A percentile compares a stretch with the other conserved stretches of the same genome.
Conservation (phyloP, 2,329 filamentous ascomycete species). For the Aureobasidium lini region DNA sequence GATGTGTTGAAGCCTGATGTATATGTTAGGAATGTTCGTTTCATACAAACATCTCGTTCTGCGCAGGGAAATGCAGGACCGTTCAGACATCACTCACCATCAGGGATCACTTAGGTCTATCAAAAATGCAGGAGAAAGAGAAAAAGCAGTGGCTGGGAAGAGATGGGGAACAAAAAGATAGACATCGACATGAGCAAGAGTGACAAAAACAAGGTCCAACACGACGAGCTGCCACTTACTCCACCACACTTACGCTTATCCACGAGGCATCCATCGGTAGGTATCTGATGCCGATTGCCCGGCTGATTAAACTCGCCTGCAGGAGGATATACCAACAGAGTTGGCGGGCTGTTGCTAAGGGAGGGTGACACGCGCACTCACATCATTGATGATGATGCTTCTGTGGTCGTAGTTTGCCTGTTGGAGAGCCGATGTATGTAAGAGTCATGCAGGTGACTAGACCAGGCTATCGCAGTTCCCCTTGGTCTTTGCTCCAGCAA, state of each 20-base stretch:
- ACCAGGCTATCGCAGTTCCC: neutral
- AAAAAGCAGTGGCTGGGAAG: conserved; percentile 5
- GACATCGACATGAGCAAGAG: neutral
- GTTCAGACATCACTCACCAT: conserved; percentile 6
- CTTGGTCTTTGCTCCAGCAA: neutral
- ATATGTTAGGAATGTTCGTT: neutral
- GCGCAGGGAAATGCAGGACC: neutral
- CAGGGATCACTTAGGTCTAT: neutral
- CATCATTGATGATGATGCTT: neutral
- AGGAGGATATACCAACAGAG: neutral
- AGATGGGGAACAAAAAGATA: neutral
- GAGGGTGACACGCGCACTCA: neutral
- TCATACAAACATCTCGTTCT: neutral
- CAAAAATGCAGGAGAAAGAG: neutral
- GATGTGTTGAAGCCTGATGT: neutral
- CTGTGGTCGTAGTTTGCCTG: neutral
- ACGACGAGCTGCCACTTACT: neutral
- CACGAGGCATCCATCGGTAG: conserved; percentile 3
- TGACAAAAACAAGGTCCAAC: neutral
- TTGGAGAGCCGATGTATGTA: conserved; percentile 12
- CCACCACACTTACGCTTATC: conserved; percentile 1
- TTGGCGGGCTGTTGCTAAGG: neutral
- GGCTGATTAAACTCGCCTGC: neutral
- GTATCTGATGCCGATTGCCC: neutral
- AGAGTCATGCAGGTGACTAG: neutral